Evolutionary conservation across 176 grass and related monocot species (phyloP), one percentile per base, ranked within the genome.

Genomic region (Avena insularis): DNA sequence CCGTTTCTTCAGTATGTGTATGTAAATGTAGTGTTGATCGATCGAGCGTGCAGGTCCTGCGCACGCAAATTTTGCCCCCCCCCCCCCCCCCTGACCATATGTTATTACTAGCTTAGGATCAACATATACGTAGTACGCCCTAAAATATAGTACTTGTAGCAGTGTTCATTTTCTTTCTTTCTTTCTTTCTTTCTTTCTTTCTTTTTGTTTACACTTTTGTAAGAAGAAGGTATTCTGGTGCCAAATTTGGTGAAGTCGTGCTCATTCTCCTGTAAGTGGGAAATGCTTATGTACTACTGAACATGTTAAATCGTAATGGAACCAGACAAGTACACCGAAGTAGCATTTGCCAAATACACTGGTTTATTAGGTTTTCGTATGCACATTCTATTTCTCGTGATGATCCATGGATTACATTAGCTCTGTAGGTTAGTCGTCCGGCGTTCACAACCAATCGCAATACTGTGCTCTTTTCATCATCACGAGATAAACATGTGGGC

Each of bases 41-140:
- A 71, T 78, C 71, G 77, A 56, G 90, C 86, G 71, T 82, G 82
- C 82, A 82, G 16, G 19, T 57, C 36, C 36, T 43, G 29, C 65
- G 90, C 55, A 0, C 78, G 46, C 82, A 88, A 88, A 82, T 91
- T 88, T 88, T 88, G 83, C 78, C 71, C 62, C 86, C 38, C 40
- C 33, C 25, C 25, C 25, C 25, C 25, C 25, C 25, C 25, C 25
- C 25, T 82, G 35, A 78, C 86, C 63, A 85, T 71, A 71, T 81
- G 54, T 76, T 91, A 77, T 80, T 43, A 19, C 47, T 76, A 76
- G 73, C 23, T 3, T 82, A 83, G 46, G 55, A 19, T 56, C 54
- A 2, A 88, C 38, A 86, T 86, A 91, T 64, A 82, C 60, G 13
- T 64, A 85, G 40, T 43, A 43, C 40, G 40, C 15, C 33, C 62